phyloP scores from a whole-genome alignment of 345 rosid species.

The Euclidium syriacum region DNA sequence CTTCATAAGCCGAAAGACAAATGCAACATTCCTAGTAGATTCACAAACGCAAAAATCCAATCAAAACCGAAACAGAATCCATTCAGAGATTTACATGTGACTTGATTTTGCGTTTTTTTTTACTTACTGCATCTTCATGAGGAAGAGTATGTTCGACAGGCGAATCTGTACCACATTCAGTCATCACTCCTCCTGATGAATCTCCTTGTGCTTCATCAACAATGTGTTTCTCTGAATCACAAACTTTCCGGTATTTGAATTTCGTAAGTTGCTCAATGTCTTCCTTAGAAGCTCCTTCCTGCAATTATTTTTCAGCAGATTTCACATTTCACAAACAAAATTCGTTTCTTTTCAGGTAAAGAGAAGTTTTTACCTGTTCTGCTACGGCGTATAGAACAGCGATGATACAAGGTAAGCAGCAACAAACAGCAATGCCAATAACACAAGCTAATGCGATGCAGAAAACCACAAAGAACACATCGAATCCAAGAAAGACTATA shows the following conservation, averaged over 20 bases:
- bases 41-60: slow-evolving; percentile 3
- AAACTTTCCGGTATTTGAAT: slow-evolving; percentile 57
- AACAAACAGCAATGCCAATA: slow-evolving; percentile 95
- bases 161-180: slow-evolving; percentile 73
- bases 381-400: slow-evolving; percentile 92
- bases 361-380: slow-evolving; percentile 71
- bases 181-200: slow-evolving; percentile 64
- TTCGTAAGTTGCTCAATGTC: slow-evolving; percentile 78
- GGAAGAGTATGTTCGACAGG: slow-evolving; percentile 57
- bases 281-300: slow-evolving; percentile 96
- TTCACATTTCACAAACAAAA: neutral
- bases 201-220: slow-evolving; percentile 39
- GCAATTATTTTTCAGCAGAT: slow-evolving; percentile 22
- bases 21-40: slow-evolving; percentile 90
- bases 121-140: slow-evolving; percentile 76
- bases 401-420: slow-evolving; percentile 97
- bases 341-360: neutral
- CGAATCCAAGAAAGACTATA: slow-evolving; percentile 85
- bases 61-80: neutral
- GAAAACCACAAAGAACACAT: slow-evolving; percentile 94
- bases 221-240: slow-evolving; percentile 30
- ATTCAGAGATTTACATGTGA: neutral
- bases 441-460: slow-evolving; percentile 95
- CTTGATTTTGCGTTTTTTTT: neutral
- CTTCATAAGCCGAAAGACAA: slow-evolving; percentile 81